Conservation (phyloP, 495 filamentous ascomycete species). For the Cercophora scortea region DNA sequence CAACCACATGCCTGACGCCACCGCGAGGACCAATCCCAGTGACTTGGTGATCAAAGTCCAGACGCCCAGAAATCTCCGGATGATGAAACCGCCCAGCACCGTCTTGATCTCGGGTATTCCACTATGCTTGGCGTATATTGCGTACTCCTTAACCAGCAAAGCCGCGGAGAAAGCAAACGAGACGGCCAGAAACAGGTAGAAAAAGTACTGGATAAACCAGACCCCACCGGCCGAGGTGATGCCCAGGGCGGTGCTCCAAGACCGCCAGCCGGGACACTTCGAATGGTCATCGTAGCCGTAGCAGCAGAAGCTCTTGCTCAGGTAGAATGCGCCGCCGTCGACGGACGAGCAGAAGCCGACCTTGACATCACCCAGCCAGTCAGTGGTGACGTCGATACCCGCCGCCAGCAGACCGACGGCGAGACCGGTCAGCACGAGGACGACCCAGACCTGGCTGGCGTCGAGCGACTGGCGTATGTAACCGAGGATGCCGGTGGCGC, state of each 20-base stretch:
- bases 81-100: constrained; percentile 89
- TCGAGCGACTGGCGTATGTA: constrained; percentile 66
- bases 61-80: constrained; percentile 80
- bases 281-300: constrained; percentile 74
- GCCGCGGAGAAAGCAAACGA: constrained; percentile 74
- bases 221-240: constrained; percentile 55
- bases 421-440: constrained; percentile 69
- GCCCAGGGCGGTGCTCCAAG: constrained; percentile 72
- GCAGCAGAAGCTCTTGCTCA: constrained; percentile 88
- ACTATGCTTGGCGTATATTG: constrained; percentile 86
- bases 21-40: constrained; percentile 82
- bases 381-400: constrained; percentile 81
- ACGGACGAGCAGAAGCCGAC: constrained; percentile 76
- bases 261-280: constrained; percentile 75
- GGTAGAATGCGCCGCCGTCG: constrained; percentile 78
- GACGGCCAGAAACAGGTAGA: constrained; percentile 77
- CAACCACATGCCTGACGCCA: constrained; percentile 95
- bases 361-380: constrained; percentile 93
- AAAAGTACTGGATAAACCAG: constrained; percentile 77
- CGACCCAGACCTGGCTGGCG: constrained; percentile 82
- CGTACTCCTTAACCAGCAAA: constrained; percentile 73
- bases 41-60: constrained; percentile 94
- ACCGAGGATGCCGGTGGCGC: constrained; percentile 63
- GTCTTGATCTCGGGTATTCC: constrained; percentile 99
- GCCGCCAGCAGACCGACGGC: constrained; percentile 79